Conservation (phyloP, 257 asterid species). For the Anisodus acutangulus region DNA sequence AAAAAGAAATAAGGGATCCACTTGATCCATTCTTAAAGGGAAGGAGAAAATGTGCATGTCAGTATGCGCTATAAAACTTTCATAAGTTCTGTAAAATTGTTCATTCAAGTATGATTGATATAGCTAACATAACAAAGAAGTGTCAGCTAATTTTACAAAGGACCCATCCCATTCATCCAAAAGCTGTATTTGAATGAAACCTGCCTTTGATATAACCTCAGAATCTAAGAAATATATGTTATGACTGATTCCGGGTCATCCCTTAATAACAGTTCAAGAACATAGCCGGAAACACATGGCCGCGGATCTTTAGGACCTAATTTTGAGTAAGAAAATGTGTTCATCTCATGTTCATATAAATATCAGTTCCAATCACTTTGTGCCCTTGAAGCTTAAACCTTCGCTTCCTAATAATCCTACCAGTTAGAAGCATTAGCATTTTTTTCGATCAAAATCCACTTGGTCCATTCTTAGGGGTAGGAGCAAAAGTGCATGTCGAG, state of each 20-base stretch:
- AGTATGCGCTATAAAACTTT: not conserved
- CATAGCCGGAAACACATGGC: slow-evolving; percentile 82
- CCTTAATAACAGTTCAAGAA: slow-evolving; percentile 49
- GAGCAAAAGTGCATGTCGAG: not conserved
- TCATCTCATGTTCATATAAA: slow-evolving; percentile 47
- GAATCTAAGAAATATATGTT: not conserved
- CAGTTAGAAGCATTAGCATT: not conserved
- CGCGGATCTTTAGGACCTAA: slow-evolving; percentile 59
- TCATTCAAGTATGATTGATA: not conserved
- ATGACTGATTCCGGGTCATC: not conserved
- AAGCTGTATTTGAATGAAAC: not conserved
- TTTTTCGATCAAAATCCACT: not conserved
- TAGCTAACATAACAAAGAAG: not conserved
- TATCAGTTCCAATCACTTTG: slow-evolving; percentile 69
- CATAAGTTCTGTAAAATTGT: not conserved
- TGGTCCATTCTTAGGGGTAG: not conserved
- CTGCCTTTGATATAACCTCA: not conserved
- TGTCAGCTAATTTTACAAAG: not conserved
- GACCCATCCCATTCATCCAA: not conserved
- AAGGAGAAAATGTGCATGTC: not conserved
- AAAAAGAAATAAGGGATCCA: not conserved
- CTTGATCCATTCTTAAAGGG: not conserved
- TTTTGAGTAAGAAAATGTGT: slow-evolving; percentile 52
- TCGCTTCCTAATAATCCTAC: slow-evolving; percentile 39
- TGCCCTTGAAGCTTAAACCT: slow-evolving; percentile 70